Base-by-base conservation (phyloP, 1,284 basidiomycete species). In the Ustilago xerochloae region DNA sequence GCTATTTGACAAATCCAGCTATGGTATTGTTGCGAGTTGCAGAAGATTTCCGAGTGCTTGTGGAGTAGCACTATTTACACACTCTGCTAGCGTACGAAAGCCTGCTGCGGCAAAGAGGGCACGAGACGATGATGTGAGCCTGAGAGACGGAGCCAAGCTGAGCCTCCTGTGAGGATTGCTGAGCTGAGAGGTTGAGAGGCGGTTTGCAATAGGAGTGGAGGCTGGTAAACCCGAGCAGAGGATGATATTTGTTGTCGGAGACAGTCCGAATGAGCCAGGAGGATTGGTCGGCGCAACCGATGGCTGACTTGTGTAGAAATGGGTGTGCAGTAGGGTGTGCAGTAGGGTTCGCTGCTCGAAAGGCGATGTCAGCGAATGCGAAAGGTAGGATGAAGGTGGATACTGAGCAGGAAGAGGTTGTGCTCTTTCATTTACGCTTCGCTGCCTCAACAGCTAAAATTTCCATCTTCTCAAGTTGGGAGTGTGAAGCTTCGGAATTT, bases 401-500 rank as follows among this genome's bases (percentile, higher is more conserved):
- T n/a, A n/a, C n/a, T n/a, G n/a, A n/a, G n/a, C n/a, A n/a, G n/a
- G n/a, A n/a, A n/a, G n/a, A n/a, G n/a, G n/a, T n/a, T n/a, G n/a
- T n/a, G n/a, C n/a, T n/a, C n/a, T n/a, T n/a, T n/a, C n/a, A n/a
- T n/a, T n/a, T n/a, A n/a, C n/a, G n/a, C n/a, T n/a, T n/a, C n/a
- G n/a, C n/a, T n/a, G n/a, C 32, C 39, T 41, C 9, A 28, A 32
- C 26, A 30, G 20, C 15, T 16, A 30, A 54, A 46, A 52, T 46
- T 51, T 51, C 38, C 32, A 33, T 28, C 39, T 51, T 51, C 26
- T 6, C 47, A 55, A 20, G 38, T 13, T 16, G 6, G n/a, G n/a
- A n/a, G n/a, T n/a, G n/a, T n/a, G 28, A 22, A 53, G n/a, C 30
- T 48, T 32, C 16, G 28, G 30, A 6, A 26, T 54, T 66, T 57